Base-by-base conservation (phyloP, 129 eudicot species). In the Gnaphalium uliginosum region DNA sequence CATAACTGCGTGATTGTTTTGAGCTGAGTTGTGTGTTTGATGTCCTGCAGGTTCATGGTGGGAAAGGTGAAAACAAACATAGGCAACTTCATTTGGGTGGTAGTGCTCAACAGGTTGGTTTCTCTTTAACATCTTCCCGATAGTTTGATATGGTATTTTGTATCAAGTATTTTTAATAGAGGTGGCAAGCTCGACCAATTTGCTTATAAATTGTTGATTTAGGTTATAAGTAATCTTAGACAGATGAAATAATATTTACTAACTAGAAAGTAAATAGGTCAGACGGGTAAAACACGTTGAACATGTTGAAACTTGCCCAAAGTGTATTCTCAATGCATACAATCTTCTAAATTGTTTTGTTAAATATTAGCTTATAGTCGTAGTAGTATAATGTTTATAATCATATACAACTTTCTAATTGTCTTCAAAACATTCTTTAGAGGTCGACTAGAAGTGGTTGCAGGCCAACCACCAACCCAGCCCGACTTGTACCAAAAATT, bases 21-120 rank as follows among this genome's bases (percentile, higher is more conserved):
- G 69, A 17, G 46, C 9, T 70, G 23, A 78, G 51, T 78, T 25
- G 25, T 59, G 7, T 21, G 22, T 58, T 43, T 54, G 77, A 65
- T 72, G 4, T 22, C 27, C 71, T 86, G 65, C 70, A 94, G 98
- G 98, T 94, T 62, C 83, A 88, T 81, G 98, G 98, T 59, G 96
- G 89, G 62, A 94, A 84, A 87, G 98, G 98, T 30, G 90, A 90
- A 88, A 91, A 90, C 41, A 90, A 83, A 60, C 98, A 85, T 69
- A 89, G 98, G 78, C 98, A 94, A 65, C 84, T 94, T 79, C 97
- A 89, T 74, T 75, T 94, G 66, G 90, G 90, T 78, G 98, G 98
- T 48, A 87, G 79, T 66, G 86, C 93, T 57, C 96, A 89, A 39
- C 98, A 94, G 97, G 98, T 90, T 74, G 56, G 74, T 53, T 15